Evolutionary conservation across 257 asterid genomes (phyloP).

Genomic region (Nicotiana otophora): DNA sequence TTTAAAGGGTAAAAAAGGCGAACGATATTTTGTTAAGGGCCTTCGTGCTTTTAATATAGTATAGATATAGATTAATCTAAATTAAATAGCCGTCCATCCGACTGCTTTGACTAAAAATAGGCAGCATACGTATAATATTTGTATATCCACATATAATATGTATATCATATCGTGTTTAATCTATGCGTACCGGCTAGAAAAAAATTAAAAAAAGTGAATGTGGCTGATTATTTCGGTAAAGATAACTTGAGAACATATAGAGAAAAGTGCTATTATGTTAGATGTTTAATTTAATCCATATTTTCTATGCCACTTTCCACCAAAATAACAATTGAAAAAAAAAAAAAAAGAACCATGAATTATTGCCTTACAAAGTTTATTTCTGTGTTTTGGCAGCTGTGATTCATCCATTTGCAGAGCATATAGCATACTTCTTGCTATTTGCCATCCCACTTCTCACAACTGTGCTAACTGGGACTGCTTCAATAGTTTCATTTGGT

Average conservation of each 20-base stretch:
- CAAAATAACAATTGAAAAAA: not conserved
- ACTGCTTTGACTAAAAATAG: too few species aligned
- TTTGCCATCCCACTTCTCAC: slow-evolving; percentile 22
- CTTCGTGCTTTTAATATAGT: too few species aligned
- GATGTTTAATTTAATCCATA: not conserved
- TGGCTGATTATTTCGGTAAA: too few species aligned
- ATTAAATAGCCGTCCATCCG: too few species aligned
- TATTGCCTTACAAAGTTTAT: not conserved
- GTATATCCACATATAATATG: too few species aligned
- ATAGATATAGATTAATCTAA: too few species aligned
- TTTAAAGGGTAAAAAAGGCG: too few species aligned
- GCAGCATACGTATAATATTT: too few species aligned
- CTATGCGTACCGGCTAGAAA: too few species aligned
- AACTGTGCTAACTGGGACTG: slow-evolving; percentile 13
- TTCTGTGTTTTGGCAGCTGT: slow-evolving; percentile 18
- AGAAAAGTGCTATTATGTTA: not conserved
- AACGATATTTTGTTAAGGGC: too few species aligned
- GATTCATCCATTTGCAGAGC: slow-evolving; percentile 35
- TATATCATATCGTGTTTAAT: too few species aligned
- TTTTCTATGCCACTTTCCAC: not conserved
- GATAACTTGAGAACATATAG: not conserved
- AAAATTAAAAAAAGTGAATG: too few species aligned
- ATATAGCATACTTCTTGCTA: slow-evolving; percentile 19
- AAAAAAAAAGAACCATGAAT: not conserved
- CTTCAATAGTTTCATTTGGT: slow-evolving; percentile 2